phyloP scores from a whole-genome alignment of 257 asterid species.

The Nicotiana sylvestris region DNA sequence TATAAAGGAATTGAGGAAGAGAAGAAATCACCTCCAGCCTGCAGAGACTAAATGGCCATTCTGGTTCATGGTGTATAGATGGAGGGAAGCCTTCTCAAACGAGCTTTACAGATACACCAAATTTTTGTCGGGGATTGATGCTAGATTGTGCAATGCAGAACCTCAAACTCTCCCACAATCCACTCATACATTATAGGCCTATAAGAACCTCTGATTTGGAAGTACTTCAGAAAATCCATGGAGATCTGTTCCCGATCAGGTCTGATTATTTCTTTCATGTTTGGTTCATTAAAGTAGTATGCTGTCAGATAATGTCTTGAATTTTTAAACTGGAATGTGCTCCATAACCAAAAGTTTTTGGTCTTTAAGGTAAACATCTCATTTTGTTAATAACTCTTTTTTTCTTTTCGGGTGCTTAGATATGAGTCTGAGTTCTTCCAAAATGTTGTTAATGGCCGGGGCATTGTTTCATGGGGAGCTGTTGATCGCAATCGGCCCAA shows the following conservation, averaged over 20 bases:
- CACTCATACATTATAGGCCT: conserved; percentile 65
- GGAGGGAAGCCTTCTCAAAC: conserved; percentile 41
- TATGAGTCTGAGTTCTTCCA: conserved; percentile 90
- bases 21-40: neutral
- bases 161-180: conserved; percentile 44
- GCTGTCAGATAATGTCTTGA: neutral
- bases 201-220: conserved; percentile 64
- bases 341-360: neutral
- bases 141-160: conserved; percentile 53
- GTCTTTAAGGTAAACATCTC: neutral
- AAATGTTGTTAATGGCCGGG: conserved; percentile 83
- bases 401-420: conserved; percentile 34
- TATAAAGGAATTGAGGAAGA: conserved; percentile 5
- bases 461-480: conserved; percentile 98
- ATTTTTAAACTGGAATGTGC: neutral
- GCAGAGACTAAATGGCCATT: conserved; percentile 52
- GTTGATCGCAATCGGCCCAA: conserved; percentile 74
- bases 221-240: conserved; percentile 71
- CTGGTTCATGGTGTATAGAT: conserved; percentile 50
- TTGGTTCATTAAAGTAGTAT: neutral
- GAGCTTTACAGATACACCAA: conserved; percentile 32
- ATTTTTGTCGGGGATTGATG: conserved; percentile 58
- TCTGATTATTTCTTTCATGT: conserved; percentile 21
- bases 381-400: conserved; percentile 16
- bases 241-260: conserved; percentile 93